Conservation (phyloP, 2,329 filamentous ascomycete species). For the Sporothrix brunneoviolacea region DNA sequence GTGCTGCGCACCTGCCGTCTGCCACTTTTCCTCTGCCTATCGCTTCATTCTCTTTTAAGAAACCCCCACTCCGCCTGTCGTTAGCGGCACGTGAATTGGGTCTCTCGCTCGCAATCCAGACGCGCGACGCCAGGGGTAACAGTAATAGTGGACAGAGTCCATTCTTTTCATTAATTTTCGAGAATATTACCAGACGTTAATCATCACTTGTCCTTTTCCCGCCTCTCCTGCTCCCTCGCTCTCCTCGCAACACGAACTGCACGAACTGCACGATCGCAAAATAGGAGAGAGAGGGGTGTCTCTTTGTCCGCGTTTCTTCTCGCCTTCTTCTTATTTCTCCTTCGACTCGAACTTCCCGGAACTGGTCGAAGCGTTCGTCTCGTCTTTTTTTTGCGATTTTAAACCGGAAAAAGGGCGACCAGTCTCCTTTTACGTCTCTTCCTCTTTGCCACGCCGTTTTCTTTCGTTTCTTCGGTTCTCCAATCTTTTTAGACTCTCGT, state of each 20-base stretch:
- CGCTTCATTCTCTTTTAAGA: background rate
- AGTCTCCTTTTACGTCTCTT: background rate
- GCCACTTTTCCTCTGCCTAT: too few relatives aligned
- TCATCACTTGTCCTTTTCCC: slow-evolving; percentile 12
- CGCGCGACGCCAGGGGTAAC: slow-evolving; percentile 4
- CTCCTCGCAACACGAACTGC: background rate
- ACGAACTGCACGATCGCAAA: background rate
- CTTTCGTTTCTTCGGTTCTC: slow-evolving; percentile 5
- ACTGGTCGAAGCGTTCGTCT: too few relatives aligned
- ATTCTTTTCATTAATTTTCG: slow-evolving; percentile 2
- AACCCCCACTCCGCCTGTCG: background rate
- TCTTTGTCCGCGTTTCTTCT: background rate
- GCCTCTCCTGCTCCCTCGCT: background rate
- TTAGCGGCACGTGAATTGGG: slow-evolving; percentile 11
- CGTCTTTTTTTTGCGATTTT: background rate
- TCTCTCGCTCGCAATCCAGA: background rate
- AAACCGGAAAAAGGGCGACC: too few relatives aligned
- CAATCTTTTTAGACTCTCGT: background rate
- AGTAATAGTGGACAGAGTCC: slow-evolving; percentile 3
- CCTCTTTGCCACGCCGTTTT: background rate
- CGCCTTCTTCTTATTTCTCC: background rate
- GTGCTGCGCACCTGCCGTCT: too few relatives aligned
- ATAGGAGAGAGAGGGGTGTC: background rate
- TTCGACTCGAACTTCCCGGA: background rate
- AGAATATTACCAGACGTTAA: slow-evolving; percentile 2